phyloP scores from a whole-genome alignment of 2,329 filamentous ascomycete genomes.

The Sporothrix brunneoviolacea region DNA sequence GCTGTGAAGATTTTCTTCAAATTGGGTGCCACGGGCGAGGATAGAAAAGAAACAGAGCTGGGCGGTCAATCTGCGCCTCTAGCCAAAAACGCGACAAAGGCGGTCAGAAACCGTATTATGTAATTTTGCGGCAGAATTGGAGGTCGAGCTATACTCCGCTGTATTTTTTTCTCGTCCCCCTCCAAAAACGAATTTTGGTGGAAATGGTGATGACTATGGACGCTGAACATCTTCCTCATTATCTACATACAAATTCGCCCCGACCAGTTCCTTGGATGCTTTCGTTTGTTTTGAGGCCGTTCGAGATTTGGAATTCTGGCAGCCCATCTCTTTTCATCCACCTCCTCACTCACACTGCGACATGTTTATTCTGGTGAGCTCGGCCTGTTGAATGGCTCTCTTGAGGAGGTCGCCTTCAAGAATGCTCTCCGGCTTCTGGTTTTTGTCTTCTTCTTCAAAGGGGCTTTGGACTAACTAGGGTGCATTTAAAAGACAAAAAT shows the following conservation, averaged over 20 bases:
- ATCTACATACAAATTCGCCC: too few species aligned
- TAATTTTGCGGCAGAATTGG: constrained; percentile 4
- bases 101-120: not conserved
- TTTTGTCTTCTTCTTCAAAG: too few species aligned
- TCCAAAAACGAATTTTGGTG: not conserved
- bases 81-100: not conserved
- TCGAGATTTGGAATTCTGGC: too few species aligned
- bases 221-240: not conserved
- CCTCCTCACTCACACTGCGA: not conserved
- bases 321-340: not conserved
- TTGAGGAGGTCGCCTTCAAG: too few species aligned
- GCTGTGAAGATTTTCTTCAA: not conserved
- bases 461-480: too few species aligned
- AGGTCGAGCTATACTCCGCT: not conserved
- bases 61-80: not conserved
- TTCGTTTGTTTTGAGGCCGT: too few species aligned
- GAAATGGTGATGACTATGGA: not conserved
- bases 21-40: too few species aligned
- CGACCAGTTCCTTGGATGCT: too few species aligned
- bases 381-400: not conserved
- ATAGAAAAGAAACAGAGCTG: too few species aligned
- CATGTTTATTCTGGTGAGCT: constrained; percentile 48
- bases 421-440: too few species aligned
- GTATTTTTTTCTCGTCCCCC: constrained; percentile 13
- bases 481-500: constrained; percentile 66